phyloP scores from a whole-genome alignment of 1,284 basidiomycete genomes.

The Baeospora myosura region DNA sequence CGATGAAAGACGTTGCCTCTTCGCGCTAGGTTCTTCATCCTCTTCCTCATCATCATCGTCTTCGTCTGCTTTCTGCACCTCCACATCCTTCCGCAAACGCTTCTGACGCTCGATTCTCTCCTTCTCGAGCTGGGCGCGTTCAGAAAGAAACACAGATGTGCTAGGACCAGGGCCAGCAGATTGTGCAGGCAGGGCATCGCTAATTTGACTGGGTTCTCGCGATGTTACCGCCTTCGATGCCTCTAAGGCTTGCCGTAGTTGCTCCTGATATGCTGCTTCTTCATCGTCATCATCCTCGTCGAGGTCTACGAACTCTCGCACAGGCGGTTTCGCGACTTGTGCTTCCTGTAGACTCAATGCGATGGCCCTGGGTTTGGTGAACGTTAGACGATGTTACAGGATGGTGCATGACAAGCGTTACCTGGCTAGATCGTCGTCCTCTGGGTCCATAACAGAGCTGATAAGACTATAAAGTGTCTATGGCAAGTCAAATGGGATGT shows the following conservation, averaged over 20 bases:
- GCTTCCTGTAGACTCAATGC: slow-evolving; percentile 37
- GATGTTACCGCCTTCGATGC: slow-evolving; percentile 31
- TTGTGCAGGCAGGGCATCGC: slow-evolving; percentile 12
- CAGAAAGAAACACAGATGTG: slow-evolving; percentile 40
- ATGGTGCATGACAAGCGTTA: no score
- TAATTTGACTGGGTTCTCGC: slow-evolving; percentile 23
- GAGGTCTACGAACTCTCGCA: no score
- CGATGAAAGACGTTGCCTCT: slow-evolving; percentile 46
- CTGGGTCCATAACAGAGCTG: no score
- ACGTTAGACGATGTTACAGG: no score
- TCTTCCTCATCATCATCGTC: slow-evolving; percentile 24
- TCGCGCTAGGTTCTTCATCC: slow-evolving; percentile 33
- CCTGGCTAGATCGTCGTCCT: no score
- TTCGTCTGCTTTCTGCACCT: no score
- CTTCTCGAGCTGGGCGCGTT: slow-evolving; percentile 60
- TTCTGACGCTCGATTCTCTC: slow-evolving; percentile 61
- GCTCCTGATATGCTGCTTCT: slow-evolving; percentile 29
- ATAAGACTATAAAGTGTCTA: no score
- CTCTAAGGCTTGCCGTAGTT: slow-evolving; percentile 30
- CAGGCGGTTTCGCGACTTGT: slow-evolving; percentile 11
- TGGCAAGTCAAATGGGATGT: no score
- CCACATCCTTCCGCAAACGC: slow-evolving; percentile 33
- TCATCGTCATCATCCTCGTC: slow-evolving; percentile 14
- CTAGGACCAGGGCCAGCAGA: slow-evolving; percentile 9
- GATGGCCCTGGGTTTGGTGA: slow-evolving; percentile 47